Base-by-base conservation (phyloP, 345 rosid species). In the Dovyalis caffra region DNA sequence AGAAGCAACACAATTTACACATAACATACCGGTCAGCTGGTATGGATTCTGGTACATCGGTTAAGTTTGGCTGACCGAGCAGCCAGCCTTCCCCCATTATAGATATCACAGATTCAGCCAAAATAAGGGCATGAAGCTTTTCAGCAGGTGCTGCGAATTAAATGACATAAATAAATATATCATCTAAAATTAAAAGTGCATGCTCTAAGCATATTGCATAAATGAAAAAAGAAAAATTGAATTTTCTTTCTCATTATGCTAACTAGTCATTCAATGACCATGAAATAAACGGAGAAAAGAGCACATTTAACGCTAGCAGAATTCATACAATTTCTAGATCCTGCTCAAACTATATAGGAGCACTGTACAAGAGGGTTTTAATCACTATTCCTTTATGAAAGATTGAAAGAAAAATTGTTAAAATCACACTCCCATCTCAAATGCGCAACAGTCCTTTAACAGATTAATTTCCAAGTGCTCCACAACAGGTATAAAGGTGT, bases 1-100 rank as follows among this genome's bases (percentile, higher is more conserved):
- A 67, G 35, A 49, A 43, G 20, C 23, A 58, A 23, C 14, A 12
- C 16, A 26, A 23, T 25, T 25, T 14, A 23, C 12, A 49, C 25
- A 26, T 18, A 40, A 10, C 70, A 68, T 81, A 90, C 99, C 95
- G 88, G 79, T 92, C 80, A 38, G 82, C 81, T 58, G 99, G 94
- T 74, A 85, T 69, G 68, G 80, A 79, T 32, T 86, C 89, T n/a
- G 79, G 86, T 37, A 78, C 75, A 72, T 84, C 86, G 61, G 94
- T 81, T 79, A 87, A 77, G 45, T 80, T 87, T 25, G 85, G 77
- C 70, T 71, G 86, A 77, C 85, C 82, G 23, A 92, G 81, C 81
- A 95, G 86, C 99, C 97, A 95, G 56, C 77, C 70, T 77, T 89
- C 95, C 73, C 93, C 95, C 66, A 77, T n/a, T 67, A 90, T 81